Percentiles rank a stretch among this genome's conserved stretches.
Evolutionary conservation across 208 protist genomes (phyloP).

Genomic region (Sergeia podlipaevii): DNA sequence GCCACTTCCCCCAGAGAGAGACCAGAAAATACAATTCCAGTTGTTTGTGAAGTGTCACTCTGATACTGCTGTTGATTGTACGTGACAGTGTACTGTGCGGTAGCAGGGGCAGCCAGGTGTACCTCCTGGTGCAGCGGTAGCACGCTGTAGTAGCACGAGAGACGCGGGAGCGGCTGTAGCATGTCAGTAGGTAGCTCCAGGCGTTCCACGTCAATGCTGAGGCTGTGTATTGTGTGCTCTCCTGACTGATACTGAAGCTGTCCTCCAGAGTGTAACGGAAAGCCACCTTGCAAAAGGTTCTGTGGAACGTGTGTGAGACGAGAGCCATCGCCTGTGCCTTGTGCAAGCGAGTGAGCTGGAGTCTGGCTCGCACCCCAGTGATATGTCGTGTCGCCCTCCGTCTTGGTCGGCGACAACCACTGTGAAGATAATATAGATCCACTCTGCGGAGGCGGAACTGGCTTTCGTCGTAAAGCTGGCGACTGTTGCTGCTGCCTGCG

Average conservation of each 20-base stretch:
- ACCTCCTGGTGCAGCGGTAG: conserved; percentile 42
- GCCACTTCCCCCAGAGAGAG: conserved; percentile 32
- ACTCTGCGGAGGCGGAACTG: no score
- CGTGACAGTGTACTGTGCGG: conserved; percentile 56
- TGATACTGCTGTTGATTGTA: conserved; percentile 31
- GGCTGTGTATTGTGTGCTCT: not conserved
- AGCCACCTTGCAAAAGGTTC: conserved; percentile 2
- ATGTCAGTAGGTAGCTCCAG: conserved; percentile 54
- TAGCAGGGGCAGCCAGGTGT: conserved; percentile 56
- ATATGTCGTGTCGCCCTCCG: no score
- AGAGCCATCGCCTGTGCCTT: not conserved
- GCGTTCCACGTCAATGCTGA: conserved; percentile 53
- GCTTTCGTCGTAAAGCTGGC: no score
- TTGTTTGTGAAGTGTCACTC: no score
- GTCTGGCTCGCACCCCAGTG: not conserved
- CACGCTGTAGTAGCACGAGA: conserved; percentile 79
- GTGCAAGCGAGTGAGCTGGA: conserved; percentile 9
- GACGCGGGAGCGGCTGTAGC: conserved; percentile 37
- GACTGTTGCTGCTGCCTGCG: not conserved
- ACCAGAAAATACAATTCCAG: conserved; percentile 39
- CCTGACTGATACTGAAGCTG: no score
- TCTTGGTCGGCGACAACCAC: no score
- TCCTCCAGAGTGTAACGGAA: not conserved
- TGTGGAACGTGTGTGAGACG: conserved; percentile 21
- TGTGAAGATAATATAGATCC: no score